A percentile compares a stretch with the other conserved stretches of the same genome.
phyloP scores from a whole-genome alignment of 139 green algal species.

The Pseudopediastrum boryanum region DNA sequence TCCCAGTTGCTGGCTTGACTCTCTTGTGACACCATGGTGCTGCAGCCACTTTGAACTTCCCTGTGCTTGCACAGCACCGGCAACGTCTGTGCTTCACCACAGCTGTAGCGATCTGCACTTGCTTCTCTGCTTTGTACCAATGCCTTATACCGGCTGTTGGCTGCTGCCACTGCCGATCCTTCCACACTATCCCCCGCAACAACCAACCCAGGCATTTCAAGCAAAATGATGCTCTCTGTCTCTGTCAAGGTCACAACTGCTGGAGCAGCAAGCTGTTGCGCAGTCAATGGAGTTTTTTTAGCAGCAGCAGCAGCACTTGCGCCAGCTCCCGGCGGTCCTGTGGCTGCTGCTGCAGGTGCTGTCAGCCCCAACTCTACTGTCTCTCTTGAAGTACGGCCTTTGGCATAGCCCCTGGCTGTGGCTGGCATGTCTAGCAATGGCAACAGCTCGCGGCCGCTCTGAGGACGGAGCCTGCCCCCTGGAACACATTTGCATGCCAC shows the following conservation, averaged over 20 bases:
- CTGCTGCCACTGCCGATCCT: conserved; percentile 48
- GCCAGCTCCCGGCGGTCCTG: too few relatives aligned
- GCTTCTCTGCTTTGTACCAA: conserved; percentile 46
- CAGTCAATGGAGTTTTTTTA: background rate
- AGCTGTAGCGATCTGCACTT: conserved; percentile 32
- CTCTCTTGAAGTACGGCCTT: too few relatives aligned
- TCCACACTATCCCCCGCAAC: conserved; percentile 57
- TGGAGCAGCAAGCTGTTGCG: background rate
- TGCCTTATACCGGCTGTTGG: conserved; percentile 56
- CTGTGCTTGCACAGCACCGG: conserved; percentile 52
- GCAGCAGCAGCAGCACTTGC: background rate
- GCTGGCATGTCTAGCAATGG: too few relatives aligned
- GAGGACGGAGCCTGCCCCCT: too few relatives aligned
- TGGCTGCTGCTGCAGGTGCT: too few relatives aligned
- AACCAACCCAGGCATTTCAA: conserved; percentile 44
- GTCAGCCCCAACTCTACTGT: too few relatives aligned
- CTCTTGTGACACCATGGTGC: background rate
- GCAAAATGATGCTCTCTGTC: background rate
- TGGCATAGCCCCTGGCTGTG: too few relatives aligned
- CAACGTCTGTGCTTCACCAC: conserved; percentile 53
- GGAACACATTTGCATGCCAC: too few relatives aligned
- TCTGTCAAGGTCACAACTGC: background rate
- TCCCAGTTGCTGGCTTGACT: conserved; percentile 59
- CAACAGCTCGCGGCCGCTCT: too few relatives aligned
- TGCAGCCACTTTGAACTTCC: conserved; percentile 54